phyloP scores from a whole-genome alignment of 139 green algal genomes.

The Coccomyxa sp. region DNA sequence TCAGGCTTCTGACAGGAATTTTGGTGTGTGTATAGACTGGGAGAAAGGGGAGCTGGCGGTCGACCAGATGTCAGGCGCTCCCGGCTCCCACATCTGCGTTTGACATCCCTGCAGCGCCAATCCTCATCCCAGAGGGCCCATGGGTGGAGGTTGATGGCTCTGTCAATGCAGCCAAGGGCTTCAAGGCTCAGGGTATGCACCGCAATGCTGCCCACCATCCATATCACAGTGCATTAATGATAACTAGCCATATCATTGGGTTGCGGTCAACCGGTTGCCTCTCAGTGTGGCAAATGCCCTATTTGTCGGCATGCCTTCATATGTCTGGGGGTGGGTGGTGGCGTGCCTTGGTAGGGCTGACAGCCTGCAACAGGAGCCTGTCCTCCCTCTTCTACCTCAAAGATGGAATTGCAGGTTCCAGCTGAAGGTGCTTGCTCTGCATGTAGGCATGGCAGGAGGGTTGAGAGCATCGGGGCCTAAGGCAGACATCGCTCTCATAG shows the following conservation, averaged over 20 bases:
- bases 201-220: neutral
- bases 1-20: neutral
- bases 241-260: neutral
- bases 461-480: conserved; percentile 79
- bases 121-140: conserved; percentile 83
- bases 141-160: conserved; percentile 84
- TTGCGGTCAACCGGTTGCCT: no score
- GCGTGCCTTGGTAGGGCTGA: no score
- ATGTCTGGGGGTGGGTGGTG: no score
- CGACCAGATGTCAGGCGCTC: neutral
- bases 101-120: conserved; percentile 75
- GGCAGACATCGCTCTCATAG: conserved; percentile 88
- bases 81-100: conserved; percentile 31
- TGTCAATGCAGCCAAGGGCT: conserved; percentile 82
- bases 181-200: conserved; percentile 66
- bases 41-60: neutral
- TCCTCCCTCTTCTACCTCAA: neutral
- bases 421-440: neutral
- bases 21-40: neutral
- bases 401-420: neutral
- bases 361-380: no score
- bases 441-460: conserved; percentile 75
- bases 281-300: no score
- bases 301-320: no score
- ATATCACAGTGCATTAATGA: neutral